Evolutionary conservation across 2,329 filamentous ascomycete species (phyloP).

Genomic region (Arthrobotrys megalospora): DNA sequence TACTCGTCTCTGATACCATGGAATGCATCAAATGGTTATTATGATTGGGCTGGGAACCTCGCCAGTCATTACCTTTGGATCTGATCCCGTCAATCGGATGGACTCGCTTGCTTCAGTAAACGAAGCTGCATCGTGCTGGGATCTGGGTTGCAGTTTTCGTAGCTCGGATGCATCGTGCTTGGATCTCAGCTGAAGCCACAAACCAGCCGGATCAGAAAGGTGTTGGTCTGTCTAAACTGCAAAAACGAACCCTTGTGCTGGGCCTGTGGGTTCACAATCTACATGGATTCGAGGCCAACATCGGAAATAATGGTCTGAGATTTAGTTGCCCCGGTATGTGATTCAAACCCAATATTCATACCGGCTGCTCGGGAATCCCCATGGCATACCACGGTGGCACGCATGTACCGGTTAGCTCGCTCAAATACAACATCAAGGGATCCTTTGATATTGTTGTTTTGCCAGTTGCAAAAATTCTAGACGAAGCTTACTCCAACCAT

Average conservation of each 20-base stretch:
- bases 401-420: background rate
- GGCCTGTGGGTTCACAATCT: constrained; percentile 10
- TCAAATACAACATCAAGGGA: background rate
- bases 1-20: constrained; percentile 21
- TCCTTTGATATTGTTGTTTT: constrained; percentile 6
- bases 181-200: constrained; percentile 41
- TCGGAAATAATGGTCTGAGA: constrained; percentile 23
- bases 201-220: constrained; percentile 11
- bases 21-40: constrained; percentile 5
- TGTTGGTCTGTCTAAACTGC: constrained; percentile 14
- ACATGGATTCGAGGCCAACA: constrained; percentile 9
- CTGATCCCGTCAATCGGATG: constrained; percentile 40
- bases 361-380: constrained; percentile 1
- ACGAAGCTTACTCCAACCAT: background rate
- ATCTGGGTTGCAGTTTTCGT: constrained; percentile 33
- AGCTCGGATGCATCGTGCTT: constrained; percentile 15
- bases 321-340: constrained; percentile 10
- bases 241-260: constrained; percentile 34
- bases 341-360: constrained; percentile 2
- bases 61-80: constrained; percentile 18
- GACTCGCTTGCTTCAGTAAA: constrained; percentile 45
- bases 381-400: constrained; percentile 20
- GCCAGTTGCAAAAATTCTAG: background rate
- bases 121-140: constrained; percentile 43
- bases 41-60: constrained; percentile 26